Conservation (phyloP, 495 filamentous ascomycete species). For the Hypoxylon fragiforme region DNA sequence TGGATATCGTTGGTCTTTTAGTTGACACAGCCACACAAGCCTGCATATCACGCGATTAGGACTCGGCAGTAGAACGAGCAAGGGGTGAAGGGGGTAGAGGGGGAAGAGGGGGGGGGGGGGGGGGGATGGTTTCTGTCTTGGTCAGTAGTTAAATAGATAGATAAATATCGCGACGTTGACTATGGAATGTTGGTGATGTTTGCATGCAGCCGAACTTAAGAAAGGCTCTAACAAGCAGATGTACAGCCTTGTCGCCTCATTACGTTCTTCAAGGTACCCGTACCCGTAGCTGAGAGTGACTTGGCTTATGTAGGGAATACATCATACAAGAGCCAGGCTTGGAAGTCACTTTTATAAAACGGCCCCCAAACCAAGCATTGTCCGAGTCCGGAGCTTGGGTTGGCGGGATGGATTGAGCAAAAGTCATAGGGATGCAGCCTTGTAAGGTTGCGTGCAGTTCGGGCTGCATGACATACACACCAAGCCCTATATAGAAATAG, state of each 20-base stretch:
- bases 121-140: too few relatives aligned
- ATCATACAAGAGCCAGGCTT: too few relatives aligned
- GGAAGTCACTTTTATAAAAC: too few relatives aligned
- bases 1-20: conserved; percentile 24
- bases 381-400: conserved; percentile 23
- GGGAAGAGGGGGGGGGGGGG: too few relatives aligned
- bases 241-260: conserved; percentile 26
- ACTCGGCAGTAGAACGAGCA: conserved; percentile 28
- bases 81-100: too few relatives aligned
- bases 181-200: too few relatives aligned
- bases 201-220: too few relatives aligned
- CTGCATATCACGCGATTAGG: conserved; percentile 32
- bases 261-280: conserved; percentile 16
- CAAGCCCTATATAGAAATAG: conserved; percentile 25
- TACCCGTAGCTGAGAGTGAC: conserved; percentile 18
- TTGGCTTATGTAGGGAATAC: not conserved
- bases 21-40: conserved; percentile 30
- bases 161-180: too few relatives aligned
- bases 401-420: conserved; percentile 16
- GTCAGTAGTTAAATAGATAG: not conserved
- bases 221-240: not conserved
- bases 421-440: conserved; percentile 32
- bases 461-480: conserved; percentile 33
- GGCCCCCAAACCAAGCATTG: conserved; percentile 20
- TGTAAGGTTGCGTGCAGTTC: conserved; percentile 34